phyloP scores from a whole-genome alignment of 176 grass and related monocot genomes.

The Zizania latifolia region DNA sequence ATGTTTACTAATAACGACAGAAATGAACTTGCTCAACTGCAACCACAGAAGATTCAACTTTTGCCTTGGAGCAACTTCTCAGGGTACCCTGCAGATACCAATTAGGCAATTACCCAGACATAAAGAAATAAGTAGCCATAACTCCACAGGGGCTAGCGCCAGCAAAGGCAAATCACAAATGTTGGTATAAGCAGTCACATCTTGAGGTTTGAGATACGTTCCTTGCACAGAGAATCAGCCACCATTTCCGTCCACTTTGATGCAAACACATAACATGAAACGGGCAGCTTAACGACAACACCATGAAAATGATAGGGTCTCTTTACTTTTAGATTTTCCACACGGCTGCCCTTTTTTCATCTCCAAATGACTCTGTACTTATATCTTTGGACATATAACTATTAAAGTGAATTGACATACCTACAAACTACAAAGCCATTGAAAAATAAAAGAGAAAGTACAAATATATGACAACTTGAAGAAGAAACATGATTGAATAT shows the following conservation, averaged over 20 bases:
- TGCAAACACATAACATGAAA: constrained; percentile 10
- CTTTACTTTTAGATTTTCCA: constrained; percentile 4
- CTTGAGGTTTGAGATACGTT: background rate
- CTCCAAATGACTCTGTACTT: background rate
- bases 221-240: background rate
- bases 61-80: constrained; percentile 58
- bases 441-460: background rate
- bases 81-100: constrained; percentile 56
- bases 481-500: background rate
- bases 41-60: constrained; percentile 40
- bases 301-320: background rate
- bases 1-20: background rate
- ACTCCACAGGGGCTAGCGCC: background rate
- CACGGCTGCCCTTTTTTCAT: background rate
- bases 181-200: constrained; percentile 3
- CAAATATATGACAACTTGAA: background rate
- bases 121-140: constrained; percentile 3
- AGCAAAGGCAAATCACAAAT: constrained; percentile 6
- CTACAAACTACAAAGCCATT: background rate
- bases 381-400: background rate
- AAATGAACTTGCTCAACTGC: constrained; percentile 49
- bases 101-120: background rate
- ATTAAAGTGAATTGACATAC: background rate
- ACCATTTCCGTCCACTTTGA: background rate
- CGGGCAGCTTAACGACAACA: background rate